Percentiles rank a stretch among this genome's conserved stretches.
These are phyloP conservation scores for Blastobotrys mokoenaii DNA, from an alignment of 805 yeast genomes.

Conservation along the genomic window DNA sequence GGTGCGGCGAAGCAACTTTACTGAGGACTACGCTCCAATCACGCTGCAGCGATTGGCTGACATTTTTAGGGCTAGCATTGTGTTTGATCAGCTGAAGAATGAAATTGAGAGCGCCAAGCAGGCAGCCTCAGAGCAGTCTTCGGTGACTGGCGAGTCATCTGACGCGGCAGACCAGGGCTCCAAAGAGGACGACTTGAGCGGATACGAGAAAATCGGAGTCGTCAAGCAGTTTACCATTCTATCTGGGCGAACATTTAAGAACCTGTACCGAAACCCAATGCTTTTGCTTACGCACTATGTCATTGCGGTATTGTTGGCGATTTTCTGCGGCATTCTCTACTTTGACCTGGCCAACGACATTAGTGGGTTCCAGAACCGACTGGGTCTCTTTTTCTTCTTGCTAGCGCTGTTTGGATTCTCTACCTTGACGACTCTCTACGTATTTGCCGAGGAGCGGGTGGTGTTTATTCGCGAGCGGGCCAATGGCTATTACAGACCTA, in stretches of 20 bases:
- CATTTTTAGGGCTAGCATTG: slow-evolving; percentile 22
- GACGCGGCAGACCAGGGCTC: slow-evolving; percentile 1
- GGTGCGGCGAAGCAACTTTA: background rate
- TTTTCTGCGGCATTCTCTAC: slow-evolving; percentile 79
- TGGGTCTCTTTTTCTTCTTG: slow-evolving; percentile 87
- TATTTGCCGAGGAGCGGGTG: slow-evolving; percentile 81
- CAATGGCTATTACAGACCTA: slow-evolving; percentile 84
- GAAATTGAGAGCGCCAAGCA: slow-evolving; percentile 17
- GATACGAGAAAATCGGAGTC: slow-evolving; percentile 46
- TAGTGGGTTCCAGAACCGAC: slow-evolving; percentile 91
- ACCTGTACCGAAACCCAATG: slow-evolving; percentile 86
- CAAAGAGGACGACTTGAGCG: slow-evolving; percentile 4
- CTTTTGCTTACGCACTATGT: slow-evolving; percentile 78
- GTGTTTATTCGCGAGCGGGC: slow-evolving; percentile 90
- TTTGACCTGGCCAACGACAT: slow-evolving; percentile 80
- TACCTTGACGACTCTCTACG: slow-evolving; percentile 81
- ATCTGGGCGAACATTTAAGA: slow-evolving; percentile 82
- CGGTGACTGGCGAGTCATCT: background rate
- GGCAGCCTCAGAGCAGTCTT: background rate
- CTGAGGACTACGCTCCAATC: slow-evolving; percentile 1
- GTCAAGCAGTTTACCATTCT: slow-evolving; percentile 61
- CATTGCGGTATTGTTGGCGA: slow-evolving; percentile 66
- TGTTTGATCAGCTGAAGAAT: slow-evolving; percentile 17
- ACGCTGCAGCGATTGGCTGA: slow-evolving; percentile 24
- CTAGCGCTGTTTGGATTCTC: slow-evolving; percentile 91